These are phyloP conservation scores for Neurospora pannonica DNA, from an alignment of 495 filamentous ascomycete genomes.

Conservation along the genomic window DNA sequence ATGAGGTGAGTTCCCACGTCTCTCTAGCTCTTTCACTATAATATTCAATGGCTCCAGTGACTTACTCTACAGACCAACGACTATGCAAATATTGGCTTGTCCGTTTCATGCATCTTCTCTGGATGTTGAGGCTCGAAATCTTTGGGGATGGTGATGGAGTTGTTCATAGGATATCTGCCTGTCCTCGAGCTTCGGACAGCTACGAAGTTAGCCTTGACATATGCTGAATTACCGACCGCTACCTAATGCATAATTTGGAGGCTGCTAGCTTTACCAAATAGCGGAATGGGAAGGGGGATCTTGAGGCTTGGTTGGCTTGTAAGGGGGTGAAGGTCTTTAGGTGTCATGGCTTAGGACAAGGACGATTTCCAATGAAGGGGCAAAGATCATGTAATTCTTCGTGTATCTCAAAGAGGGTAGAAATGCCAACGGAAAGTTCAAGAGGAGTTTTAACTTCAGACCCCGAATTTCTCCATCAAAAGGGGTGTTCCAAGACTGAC, in stretches of 20 bases:
- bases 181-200: not conserved
- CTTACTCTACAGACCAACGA: not conserved
- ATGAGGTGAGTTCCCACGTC: not conserved
- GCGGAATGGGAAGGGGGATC: not conserved
- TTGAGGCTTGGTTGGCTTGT: not conserved
- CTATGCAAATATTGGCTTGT: no score
- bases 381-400: not conserved
- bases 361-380: not conserved
- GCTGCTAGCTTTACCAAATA: not conserved
- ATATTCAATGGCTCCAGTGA: not conserved
- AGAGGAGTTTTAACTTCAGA: no score
- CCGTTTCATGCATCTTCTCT: not conserved
- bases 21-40: not conserved
- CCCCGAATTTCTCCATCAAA: no score
- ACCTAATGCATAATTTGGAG: not conserved
- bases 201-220: not conserved
- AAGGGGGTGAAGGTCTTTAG: not conserved
- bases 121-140: not conserved
- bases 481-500: no score
- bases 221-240: not conserved
- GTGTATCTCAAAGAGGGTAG: not conserved
- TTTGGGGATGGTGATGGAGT: not conserved
- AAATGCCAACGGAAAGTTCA: not conserved
- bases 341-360: not conserved
- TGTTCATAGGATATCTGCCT: not conserved